phyloP scores from a whole-genome alignment of 345 rosid genomes.

The Lepidium aucheri region DNA sequence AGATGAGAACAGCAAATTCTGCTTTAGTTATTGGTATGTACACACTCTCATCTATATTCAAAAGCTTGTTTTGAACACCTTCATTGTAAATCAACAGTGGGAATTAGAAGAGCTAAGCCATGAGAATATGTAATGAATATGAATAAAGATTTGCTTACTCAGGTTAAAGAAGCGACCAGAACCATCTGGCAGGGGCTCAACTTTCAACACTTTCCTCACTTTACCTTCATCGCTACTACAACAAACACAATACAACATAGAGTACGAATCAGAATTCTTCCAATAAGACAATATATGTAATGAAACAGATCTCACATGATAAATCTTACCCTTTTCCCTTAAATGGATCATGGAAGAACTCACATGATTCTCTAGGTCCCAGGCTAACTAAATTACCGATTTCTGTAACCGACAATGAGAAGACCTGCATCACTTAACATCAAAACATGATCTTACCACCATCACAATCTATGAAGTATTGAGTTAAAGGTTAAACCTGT shows the following conservation, averaged over 20 bases:
- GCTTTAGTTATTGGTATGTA: conserved; percentile 76
- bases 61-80: conserved; percentile 85
- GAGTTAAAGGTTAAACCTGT: no score
- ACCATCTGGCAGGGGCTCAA: conserved; percentile 94
- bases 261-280: background rate
- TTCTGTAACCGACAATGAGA: conserved; percentile 78
- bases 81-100: conserved; percentile 11
- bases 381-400: conserved; percentile 67
- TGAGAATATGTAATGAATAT: background rate
- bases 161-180: conserved; percentile 92
- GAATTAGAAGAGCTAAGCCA: conserved; percentile 1
- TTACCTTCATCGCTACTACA: conserved; percentile 87
- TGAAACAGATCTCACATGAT: background rate
- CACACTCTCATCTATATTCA: conserved; percentile 72
- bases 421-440: conserved; percentile 38
- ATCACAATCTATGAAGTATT: no score
- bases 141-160: conserved; percentile 34
- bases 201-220: conserved; percentile 83
- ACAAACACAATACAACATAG: background rate
- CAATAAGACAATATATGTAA: background rate
- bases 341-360: conserved; percentile 79
- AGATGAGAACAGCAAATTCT: conserved; percentile 63
- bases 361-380: conserved; percentile 64
- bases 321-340: conserved; percentile 70
- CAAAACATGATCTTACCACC: background rate